A percentile compares a stretch with the other conserved stretches of the same genome.
These are phyloP conservation scores for Spathaspora passalidarum DNA, from an alignment of 805 yeast genomes.

Conservation along the genomic window DNA sequence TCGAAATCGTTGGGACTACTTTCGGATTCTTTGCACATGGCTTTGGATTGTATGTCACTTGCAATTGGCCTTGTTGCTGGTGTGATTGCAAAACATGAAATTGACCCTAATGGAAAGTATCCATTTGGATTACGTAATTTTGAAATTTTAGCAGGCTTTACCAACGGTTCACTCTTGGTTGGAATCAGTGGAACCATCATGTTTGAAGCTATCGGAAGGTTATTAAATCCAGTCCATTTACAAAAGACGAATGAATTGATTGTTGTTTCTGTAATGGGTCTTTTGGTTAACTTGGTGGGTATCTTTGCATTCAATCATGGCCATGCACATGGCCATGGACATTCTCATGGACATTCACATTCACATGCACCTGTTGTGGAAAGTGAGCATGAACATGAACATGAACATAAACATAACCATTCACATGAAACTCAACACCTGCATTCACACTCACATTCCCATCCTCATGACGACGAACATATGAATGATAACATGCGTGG, in stretches of 20 bases:
- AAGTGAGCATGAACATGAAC: constrained; percentile 15
- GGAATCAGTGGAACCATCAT: constrained; percentile 89
- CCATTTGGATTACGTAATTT: constrained; percentile 86
- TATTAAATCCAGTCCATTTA: constrained; percentile 71
- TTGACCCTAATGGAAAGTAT: constrained; percentile 57
- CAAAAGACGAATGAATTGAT: constrained; percentile 81
- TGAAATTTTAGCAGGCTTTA: constrained; percentile 91
- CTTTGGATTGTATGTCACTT: constrained; percentile 87
- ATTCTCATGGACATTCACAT: constrained; percentile 23
- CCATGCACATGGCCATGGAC: constrained; percentile 43
- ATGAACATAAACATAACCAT: constrained; percentile 16
- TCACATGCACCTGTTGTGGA: constrained; percentile 24
- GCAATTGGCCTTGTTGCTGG: constrained; percentile 89
- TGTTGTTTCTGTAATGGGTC: constrained; percentile 80
- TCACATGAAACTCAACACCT: constrained; percentile 9
- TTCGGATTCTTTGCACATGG: constrained; percentile 95
- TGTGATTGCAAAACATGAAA: constrained; percentile 39
- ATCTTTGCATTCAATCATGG: constrained; percentile 88
- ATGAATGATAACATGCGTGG: constrained; percentile 82
- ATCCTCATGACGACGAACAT: constrained; percentile 6
- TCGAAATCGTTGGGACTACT: constrained; percentile 88
- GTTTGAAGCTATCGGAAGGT: constrained; percentile 81
- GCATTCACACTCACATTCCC: constrained; percentile 7
- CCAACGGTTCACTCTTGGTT: constrained; percentile 83
- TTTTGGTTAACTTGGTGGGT: constrained; percentile 87